Evolutionary conservation across 495 filamentous ascomycete genomes (phyloP).

Genomic region (Articulospora tetracladia): DNA sequence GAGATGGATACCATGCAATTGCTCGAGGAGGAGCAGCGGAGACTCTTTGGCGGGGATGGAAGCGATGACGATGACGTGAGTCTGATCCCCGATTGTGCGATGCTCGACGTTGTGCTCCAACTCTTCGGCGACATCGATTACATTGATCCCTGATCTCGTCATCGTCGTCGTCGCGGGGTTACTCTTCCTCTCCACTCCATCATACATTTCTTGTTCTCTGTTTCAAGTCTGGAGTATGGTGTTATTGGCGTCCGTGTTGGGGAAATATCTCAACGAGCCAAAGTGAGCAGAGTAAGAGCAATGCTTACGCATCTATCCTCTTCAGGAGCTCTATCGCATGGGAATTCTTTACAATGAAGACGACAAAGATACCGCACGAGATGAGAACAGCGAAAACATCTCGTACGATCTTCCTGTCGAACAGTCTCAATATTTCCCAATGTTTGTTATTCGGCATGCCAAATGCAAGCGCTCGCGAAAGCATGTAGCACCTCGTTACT

Average conservation of each 20-base stretch:
- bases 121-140: conserved; percentile 30
- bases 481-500: neutral
- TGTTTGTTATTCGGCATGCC: conserved; percentile 10
- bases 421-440: conserved; percentile 2
- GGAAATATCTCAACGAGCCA: neutral
- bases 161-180: conserved; percentile 7
- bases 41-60: conserved; percentile 23
- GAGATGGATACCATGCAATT: conserved; percentile 22
- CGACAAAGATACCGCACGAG: conserved; percentile 4
- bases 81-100: conserved; percentile 17
- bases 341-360: conserved; percentile 21
- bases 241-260: conserved; percentile 10
- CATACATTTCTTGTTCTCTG: neutral
- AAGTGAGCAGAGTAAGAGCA: neutral
- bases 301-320: conserved; percentile 24
- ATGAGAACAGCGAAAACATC: conserved; percentile 6
- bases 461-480: conserved; percentile 11
- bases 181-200: neutral
- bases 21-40: conserved; percentile 13
- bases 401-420: conserved; percentile 9
- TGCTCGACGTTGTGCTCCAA: conserved; percentile 21
- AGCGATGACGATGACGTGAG: conserved; percentile 24
- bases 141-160: conserved; percentile 23
- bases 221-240: neutral
- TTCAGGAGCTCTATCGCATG: conserved; percentile 22